phyloP scores from a whole-genome alignment of 441 rosid genomes.

The Populus hybrid region DNA sequence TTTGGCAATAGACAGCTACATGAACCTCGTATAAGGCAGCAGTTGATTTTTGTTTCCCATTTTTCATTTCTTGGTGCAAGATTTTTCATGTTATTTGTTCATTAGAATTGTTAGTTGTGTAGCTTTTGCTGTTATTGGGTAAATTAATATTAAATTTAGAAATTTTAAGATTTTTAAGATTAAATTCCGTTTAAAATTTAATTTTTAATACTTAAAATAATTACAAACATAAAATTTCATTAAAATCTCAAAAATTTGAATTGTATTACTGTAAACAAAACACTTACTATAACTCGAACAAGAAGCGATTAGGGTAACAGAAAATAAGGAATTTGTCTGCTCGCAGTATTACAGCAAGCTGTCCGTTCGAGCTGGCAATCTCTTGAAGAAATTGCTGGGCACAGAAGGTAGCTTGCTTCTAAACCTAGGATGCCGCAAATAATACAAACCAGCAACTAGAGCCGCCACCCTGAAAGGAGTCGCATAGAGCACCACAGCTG shows the following conservation, averaged over 20 bases:
- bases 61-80: background rate
- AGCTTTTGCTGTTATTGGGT: background rate
- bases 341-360: constrained; percentile 42
- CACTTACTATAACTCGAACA: background rate
- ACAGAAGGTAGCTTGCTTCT: constrained; percentile 77
- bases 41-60: constrained; percentile 11
- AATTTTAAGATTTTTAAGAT: too few relatives aligned
- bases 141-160: too few relatives aligned
- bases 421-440: constrained; percentile 72
- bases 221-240: too few relatives aligned
- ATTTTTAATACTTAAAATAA: too few relatives aligned
- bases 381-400: constrained; percentile 82
- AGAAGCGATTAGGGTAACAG: background rate
- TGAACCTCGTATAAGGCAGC: constrained; percentile 19
- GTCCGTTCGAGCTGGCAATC: constrained; percentile 67
- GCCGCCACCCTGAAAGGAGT: constrained; percentile 64
- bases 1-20: constrained; percentile 21
- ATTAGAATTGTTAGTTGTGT: background rate
- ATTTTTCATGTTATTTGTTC: background rate
- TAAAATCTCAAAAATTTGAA: too few relatives aligned
- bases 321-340: background rate
- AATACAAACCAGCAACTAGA: constrained; percentile 53
- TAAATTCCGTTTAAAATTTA: too few relatives aligned
- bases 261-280: too few relatives aligned
- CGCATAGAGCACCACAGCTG: constrained; percentile 59